Base-by-base conservation (phyloP, 2,329 filamentous ascomycete genomes). In the Penicillium brevicompactum region DNA sequence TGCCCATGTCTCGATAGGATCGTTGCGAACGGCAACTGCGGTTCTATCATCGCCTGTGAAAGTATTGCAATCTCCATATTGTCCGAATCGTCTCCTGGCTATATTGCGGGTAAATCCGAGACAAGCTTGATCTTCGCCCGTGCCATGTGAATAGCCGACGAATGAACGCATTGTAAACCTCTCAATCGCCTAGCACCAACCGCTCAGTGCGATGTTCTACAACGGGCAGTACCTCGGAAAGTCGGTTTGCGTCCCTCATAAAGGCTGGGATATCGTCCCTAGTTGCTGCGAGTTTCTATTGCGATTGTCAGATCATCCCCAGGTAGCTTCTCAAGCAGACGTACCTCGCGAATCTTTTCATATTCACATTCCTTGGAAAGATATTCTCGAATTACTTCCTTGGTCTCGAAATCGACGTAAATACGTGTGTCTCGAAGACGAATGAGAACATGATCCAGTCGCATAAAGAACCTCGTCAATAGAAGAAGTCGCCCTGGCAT, bases 401-500 rank as follows among this genome's bases (percentile, higher is more conserved):
- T 84, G 16, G 82, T 86, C 41, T 80, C 84, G 71, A 97, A 96
- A 71, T 99, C 94, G 53, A 97, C 85, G 72, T 95, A 99, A 32
- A 99, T 81, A 59, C 94, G 82, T 1, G 93, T 97, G 70, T 99
- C 94, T 52, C 93, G 83, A 54, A 99, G 84, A 54, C 94, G 83
- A 55, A 97, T 84, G 42, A 99, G 70, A 44, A 99, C 94, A 67
- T 91, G 89, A 68, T 99, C 94, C 38, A 99, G 80, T 55, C 94
- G 84, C 88, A 99, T 90, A 74, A 96, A 99, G 70, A 97, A 87
- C 22, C 94, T 84, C 62, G 85, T 86, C 3, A 99, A 83, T 57
- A 99, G 80, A 52, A 99, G 82, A 76, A 99, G 86, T 52, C 94
- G 83, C 66, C 88, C 85, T 52, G 92, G 91, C 87, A 97, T 97